A percentile compares a stretch with the other conserved stretches of the same genome.
These are phyloP conservation scores for Amphirosellinia nigrospora DNA, from an alignment of 495 filamentous ascomycete genomes.

Conservation along the genomic window DNA sequence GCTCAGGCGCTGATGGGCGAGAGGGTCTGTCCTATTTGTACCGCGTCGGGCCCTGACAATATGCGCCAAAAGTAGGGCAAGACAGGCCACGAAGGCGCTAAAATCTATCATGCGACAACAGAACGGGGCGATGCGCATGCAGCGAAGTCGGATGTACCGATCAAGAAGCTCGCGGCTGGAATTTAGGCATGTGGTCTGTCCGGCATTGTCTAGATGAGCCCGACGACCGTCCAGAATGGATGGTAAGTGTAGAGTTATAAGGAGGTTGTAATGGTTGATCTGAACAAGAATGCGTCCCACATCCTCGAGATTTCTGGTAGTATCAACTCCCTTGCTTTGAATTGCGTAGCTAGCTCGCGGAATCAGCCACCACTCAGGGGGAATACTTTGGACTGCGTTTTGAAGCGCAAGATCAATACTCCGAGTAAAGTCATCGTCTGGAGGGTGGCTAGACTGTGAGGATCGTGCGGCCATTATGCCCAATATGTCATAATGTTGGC, in stretches of 20 bases:
- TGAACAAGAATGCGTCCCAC: conserved; percentile 7
- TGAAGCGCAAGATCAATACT: background rate
- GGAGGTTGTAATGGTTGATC: conserved; percentile 4
- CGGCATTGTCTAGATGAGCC: background rate
- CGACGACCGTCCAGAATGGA: background rate
- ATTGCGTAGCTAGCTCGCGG: background rate
- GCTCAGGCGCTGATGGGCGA: background rate
- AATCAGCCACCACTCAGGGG: background rate
- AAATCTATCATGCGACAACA: conserved; percentile 14
- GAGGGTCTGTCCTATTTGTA: background rate
- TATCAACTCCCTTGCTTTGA: conserved; percentile 3
- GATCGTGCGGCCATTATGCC: background rate
- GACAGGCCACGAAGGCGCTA: background rate
- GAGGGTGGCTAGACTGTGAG: background rate
- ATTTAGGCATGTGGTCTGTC: background rate
- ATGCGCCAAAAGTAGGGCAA: conserved; percentile 6
- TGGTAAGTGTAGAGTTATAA: conserved; percentile 2
- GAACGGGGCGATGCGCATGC: background rate
- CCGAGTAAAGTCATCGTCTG: background rate
- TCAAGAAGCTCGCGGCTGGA: conserved; percentile 2
- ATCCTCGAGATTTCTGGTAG: background rate
- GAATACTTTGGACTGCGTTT: background rate
- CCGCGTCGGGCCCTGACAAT: background rate
- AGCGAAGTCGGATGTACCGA: conserved; percentile 1
- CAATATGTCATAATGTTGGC: conserved; percentile 11